Evolutionary conservation across 805 yeast genomes (phyloP).

Genomic region (Blastobotrys parvus): DNA sequence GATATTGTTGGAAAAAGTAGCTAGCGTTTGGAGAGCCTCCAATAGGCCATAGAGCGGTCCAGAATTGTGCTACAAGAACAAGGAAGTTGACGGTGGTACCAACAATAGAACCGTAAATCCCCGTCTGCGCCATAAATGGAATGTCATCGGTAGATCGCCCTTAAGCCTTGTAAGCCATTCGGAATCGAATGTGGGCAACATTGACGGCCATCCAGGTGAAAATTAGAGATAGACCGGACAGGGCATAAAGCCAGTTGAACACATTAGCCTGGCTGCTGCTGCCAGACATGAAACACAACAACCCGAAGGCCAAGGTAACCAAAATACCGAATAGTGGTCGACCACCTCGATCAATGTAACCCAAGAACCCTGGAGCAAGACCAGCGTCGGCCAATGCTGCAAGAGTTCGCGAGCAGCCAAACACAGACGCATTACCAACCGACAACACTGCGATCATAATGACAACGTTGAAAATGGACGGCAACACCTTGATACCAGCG

Average conservation of each 20-base stretch:
- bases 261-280: conserved; percentile 37
- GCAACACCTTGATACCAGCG: conserved; percentile 59
- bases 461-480: conserved; percentile 63
- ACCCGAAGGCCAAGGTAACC: conserved; percentile 40
- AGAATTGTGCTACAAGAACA: conserved; percentile 62
- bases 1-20: conserved; percentile 41
- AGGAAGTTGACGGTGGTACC: conserved; percentile 48
- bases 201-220: conserved; percentile 71
- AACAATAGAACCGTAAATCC: conserved; percentile 52
- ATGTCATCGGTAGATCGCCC: conserved; percentile 55
- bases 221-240: conserved; percentile 62
- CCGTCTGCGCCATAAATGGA: conserved; percentile 53
- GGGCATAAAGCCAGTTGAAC: conserved; percentile 62
- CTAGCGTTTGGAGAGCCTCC: conserved; percentile 33
- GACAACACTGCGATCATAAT: conserved; percentile 63
- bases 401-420: conserved; percentile 60
- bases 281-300: conserved; percentile 55
- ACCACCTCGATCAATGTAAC: conserved; percentile 68
- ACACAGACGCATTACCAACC: conserved; percentile 67
- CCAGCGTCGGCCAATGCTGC: conserved; percentile 61
- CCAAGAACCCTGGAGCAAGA: conserved; percentile 50
- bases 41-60: conserved; percentile 65
- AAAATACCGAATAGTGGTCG: conserved; percentile 68
- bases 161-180: conserved; percentile 47
- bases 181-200: conserved; percentile 56